phyloP scores from a whole-genome alignment of 495 filamentous ascomycete species.

The Pyrenopolyporus hunteri region DNA sequence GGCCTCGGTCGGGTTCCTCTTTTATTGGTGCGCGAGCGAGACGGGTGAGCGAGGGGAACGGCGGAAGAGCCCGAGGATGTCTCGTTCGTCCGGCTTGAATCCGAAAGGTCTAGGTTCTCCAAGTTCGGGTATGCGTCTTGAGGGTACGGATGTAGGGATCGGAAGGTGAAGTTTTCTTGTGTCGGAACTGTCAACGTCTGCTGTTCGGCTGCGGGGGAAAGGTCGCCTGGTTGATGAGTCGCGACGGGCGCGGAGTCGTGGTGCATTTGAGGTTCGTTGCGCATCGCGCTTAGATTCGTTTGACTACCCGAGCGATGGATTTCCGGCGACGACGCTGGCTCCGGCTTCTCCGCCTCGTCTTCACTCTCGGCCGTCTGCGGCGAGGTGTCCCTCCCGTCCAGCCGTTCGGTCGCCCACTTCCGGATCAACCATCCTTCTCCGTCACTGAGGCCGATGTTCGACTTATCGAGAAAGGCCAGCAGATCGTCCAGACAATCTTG shows the following conservation, averaged over 20 bases:
- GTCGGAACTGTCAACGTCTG: constrained; percentile 46
- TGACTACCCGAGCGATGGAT: constrained; percentile 58
- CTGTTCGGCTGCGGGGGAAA: constrained; percentile 39
- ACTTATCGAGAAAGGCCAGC: constrained; percentile 78
- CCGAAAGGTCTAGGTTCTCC: constrained; percentile 57
- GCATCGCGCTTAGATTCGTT: constrained; percentile 45
- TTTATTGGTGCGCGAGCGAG: constrained; percentile 42
- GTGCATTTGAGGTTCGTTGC: constrained; percentile 48
- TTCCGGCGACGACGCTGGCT: constrained; percentile 65
- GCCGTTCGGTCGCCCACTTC: constrained; percentile 82
- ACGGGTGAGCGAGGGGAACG: constrained; percentile 42
- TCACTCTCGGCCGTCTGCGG: constrained; percentile 68
- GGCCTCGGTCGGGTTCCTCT: constrained; percentile 45
- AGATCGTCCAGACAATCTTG: constrained; percentile 94
- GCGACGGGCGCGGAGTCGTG: constrained; percentile 50
- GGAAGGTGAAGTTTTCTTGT: constrained; percentile 71
- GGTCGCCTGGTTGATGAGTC: constrained; percentile 39
- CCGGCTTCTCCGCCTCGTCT: constrained; percentile 68
- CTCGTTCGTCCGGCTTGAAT: constrained; percentile 44
- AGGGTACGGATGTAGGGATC: constrained; percentile 69
- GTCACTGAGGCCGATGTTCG: constrained; percentile 75
- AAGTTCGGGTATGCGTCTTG: constrained; percentile 71
- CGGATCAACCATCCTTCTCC: constrained; percentile 82
- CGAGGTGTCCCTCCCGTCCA: constrained; percentile 62
- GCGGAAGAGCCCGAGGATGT: constrained; percentile 40